phyloP scores from a whole-genome alignment of 257 asterid species.

The Euphrasia confusa region DNA sequence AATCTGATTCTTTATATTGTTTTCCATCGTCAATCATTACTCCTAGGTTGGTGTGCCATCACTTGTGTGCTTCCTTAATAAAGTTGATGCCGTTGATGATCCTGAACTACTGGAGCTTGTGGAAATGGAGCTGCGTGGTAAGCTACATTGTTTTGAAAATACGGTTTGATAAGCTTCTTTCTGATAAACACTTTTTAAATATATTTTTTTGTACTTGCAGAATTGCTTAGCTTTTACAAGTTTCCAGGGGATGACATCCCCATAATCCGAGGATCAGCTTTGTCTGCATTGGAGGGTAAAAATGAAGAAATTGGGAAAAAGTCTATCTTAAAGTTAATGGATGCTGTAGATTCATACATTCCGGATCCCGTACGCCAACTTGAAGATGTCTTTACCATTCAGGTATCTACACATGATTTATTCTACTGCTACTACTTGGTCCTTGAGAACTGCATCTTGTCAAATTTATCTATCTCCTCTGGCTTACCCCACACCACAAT shows the following conservation, averaged over 20 bases:
- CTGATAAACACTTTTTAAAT: conserved; percentile 15
- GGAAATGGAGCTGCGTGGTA: conserved; percentile 98
- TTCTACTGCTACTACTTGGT: background rate
- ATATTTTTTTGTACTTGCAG: conserved; percentile 39
- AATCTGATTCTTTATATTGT: conserved; percentile 8
- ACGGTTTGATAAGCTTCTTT: conserved; percentile 2
- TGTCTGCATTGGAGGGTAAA: conserved; percentile 91
- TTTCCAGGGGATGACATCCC: conserved; percentile 99
- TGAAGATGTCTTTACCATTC: conserved; percentile 98
- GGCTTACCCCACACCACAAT: background rate
- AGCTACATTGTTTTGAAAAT: conserved; percentile 16
- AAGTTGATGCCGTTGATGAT: conserved; percentile 94
- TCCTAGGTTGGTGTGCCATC: conserved; percentile 95
- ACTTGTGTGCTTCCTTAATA: conserved; percentile 92
- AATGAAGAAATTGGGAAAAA: conserved; percentile 85
- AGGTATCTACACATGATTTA: conserved; percentile 44
- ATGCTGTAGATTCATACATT: conserved; percentile 90
- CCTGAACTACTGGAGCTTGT: conserved; percentile 93
- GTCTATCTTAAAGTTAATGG: conserved; percentile 89
- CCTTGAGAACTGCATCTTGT: conserved; percentile 3
- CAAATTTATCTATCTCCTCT: background rate
- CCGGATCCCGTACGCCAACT: conserved; percentile 96
- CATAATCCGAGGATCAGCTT: conserved; percentile 91
- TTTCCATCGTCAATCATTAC: conserved; percentile 15
- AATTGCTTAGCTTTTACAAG: conserved; percentile 85